Evolutionary conservation across 2,329 filamentous ascomycete genomes (phyloP), one percentile per base, ranked within the genome.

Genomic region (Fusarium metavorans): DNA sequence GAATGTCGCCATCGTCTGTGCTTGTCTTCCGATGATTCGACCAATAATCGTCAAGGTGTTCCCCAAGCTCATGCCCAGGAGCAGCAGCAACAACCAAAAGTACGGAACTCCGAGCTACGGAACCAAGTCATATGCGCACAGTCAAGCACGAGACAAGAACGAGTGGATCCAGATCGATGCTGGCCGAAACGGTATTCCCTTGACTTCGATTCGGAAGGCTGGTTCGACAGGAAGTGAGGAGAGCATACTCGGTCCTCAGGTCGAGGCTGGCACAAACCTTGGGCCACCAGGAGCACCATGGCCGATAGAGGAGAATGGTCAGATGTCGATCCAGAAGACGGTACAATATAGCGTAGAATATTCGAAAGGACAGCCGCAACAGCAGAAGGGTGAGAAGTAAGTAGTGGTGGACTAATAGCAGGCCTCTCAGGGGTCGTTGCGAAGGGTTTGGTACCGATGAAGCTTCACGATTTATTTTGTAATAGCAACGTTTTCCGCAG

Each of bases 11-110:
- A 80, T 85, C 69, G 76, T 85, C 14, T 84, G 84, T 68, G 79
- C 82, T 54, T 84, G 83, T 66, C 80, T 85, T 6, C 83, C 84
- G 1, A 84, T 83, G 18, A 73, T 85, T 1, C 80, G 82, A 3
- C 82, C 82, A 9, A 71, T 79, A 23, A 74, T 79, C 37, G 74
- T 78, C 58, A 77, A 75, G 63, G 10, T 79, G n/a, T 73, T 79
- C 70, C 78, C 78, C 37, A 71, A 65, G 56, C 69, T 79, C 16
- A 70, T 72, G 66, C 71, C 72, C 37, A 77, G 72, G 71, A 73
- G 72, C 61, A 73, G 72, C 54, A 73, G 72, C 65, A 67, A 68
- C 66, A 71, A 70, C 54, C 62, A 64, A n/a, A 66, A 70, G 45
- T 74, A 74, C 43, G 70, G 70, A 16, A 43, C 66, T 3, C 27